phyloP scores from a whole-genome alignment of 2,329 filamentous ascomycete genomes.

The Knufia petricola region DNA sequence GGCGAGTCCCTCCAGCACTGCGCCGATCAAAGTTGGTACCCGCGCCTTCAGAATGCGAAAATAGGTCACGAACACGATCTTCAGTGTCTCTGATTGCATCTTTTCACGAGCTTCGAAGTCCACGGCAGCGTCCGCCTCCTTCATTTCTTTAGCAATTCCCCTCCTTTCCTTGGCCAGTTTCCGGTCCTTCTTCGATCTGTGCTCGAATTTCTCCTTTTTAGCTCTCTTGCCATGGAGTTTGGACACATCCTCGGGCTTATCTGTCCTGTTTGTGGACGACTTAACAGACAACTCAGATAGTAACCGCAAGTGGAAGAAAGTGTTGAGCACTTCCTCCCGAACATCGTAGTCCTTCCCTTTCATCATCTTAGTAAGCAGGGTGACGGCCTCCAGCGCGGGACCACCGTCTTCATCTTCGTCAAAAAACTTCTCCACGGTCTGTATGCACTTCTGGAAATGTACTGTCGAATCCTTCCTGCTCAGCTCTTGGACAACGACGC shows the following conservation, averaged over 20 bases:
- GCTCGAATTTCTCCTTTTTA: constrained; percentile 68
- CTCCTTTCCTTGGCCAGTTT: constrained; percentile 82
- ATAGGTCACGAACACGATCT: constrained; percentile 89
- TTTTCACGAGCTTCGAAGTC: constrained; percentile 81
- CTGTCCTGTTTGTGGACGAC: constrained; percentile 67
- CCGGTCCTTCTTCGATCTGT: constrained; percentile 76
- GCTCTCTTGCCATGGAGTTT: constrained; percentile 44
- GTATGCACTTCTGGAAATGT: constrained; percentile 67
- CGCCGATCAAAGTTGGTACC: constrained; percentile 81
- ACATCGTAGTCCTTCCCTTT: constrained; percentile 73
- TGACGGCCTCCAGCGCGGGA: constrained; percentile 76
- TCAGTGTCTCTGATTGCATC: constrained; percentile 91
- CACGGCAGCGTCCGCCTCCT: constrained; percentile 79
- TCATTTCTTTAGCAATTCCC: constrained; percentile 83
- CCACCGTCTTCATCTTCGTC: constrained; percentile 80
- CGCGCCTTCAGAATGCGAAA: constrained; percentile 87
- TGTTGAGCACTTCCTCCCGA: constrained; percentile 77
- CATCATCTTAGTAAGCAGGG: constrained; percentile 88
- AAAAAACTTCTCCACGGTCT: constrained; percentile 74
- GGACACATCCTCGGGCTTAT: constrained; percentile 42
- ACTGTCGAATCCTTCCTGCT: constrained; percentile 61
- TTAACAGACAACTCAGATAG: constrained; percentile 81
- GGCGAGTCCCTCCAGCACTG: constrained; percentile 84
- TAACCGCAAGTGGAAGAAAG: constrained; percentile 80
- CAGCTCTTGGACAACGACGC: constrained; percentile 76